A percentile compares a stretch with the other conserved stretches of the same genome.
phyloP scores from a whole-genome alignment of 1,139 yeast genomes.

The Lodderomyces theae region DNA sequence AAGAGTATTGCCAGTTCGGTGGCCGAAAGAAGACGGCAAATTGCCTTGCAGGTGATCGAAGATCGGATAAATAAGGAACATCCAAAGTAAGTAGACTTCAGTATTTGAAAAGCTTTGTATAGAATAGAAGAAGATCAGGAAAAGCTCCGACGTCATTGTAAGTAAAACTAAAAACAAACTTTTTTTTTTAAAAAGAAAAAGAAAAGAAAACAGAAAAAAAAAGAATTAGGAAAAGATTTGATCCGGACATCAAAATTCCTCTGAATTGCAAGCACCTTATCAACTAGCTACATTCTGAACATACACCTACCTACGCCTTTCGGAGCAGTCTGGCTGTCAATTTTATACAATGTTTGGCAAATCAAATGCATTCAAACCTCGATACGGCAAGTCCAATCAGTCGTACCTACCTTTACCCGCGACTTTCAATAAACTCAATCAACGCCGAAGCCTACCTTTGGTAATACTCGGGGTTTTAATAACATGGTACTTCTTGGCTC shows the following conservation, averaged over 20 bases:
- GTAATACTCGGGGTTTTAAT: conserved; percentile 19
- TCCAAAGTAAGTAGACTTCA: conserved; percentile 1
- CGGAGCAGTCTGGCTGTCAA: neutral
- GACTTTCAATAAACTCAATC: conserved; percentile 23
- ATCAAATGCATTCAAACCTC: conserved; percentile 23
- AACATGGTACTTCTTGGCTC: conserved; percentile 26
- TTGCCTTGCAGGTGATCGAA: conserved; percentile 79
- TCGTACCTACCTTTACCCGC: conserved; percentile 36
- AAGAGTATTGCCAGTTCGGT: conserved; percentile 52
- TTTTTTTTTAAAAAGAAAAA: neutral
- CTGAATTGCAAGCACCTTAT: too few relatives aligned
- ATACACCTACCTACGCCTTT: neutral
- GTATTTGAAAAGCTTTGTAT: neutral
- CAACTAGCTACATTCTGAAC: too few relatives aligned
- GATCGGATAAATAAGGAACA: conserved; percentile 53
- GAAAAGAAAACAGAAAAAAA: neutral
- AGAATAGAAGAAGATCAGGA: too few relatives aligned
- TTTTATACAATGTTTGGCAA: conserved; percentile 1
- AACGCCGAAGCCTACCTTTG: conserved; percentile 18
- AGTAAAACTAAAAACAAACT: too few relatives aligned
- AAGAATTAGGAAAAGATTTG: neutral
- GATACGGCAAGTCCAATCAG: conserved; percentile 19
- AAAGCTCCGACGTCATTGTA: too few relatives aligned
- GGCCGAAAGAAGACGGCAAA: conserved; percentile 83
- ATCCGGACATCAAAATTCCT: neutral